Conservation (phyloP, 257 asterid genomes). For the Plantago ovata region DNA sequence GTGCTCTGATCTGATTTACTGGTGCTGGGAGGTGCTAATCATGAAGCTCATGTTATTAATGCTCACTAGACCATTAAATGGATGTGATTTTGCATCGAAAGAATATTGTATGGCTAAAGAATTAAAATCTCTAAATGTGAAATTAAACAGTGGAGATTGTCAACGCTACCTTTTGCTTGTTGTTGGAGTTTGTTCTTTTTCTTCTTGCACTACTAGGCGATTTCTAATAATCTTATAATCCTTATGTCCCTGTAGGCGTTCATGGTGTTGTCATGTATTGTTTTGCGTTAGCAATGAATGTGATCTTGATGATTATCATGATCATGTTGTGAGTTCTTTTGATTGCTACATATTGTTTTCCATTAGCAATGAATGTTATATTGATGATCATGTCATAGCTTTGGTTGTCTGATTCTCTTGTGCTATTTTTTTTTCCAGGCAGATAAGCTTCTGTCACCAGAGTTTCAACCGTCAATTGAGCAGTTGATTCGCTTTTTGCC, state of each 20-base stretch:
- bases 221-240: slow-evolving; percentile 8
- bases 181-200: too few species aligned
- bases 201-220: background rate
- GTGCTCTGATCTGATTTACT: slow-evolving; percentile 8
- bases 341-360: background rate
- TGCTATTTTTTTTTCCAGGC: slow-evolving; percentile 43
- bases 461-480: slow-evolving; percentile 74
- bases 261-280: background rate
- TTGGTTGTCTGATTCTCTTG: slow-evolving; percentile 12
- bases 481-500: slow-evolving; percentile 52
- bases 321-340: slow-evolving; percentile 5
- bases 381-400: slow-evolving; percentile 3
- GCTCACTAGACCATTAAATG: background rate
- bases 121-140: background rate
- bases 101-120: background rate
- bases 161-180: too few species aligned
- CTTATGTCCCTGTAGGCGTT: slow-evolving; percentile 1
- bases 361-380: background rate
- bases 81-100: background rate
- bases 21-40: slow-evolving; percentile 3
- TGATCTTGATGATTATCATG: background rate
- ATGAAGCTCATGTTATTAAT: too few species aligned
- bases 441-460: slow-evolving; percentile 72
- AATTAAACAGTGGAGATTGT: background rate
- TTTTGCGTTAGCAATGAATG: slow-evolving; percentile 1